These are phyloP conservation scores for Cordyceps militaris DNA, from an alignment of 2,329 filamentous ascomycete species.

Conservation along the genomic window DNA sequence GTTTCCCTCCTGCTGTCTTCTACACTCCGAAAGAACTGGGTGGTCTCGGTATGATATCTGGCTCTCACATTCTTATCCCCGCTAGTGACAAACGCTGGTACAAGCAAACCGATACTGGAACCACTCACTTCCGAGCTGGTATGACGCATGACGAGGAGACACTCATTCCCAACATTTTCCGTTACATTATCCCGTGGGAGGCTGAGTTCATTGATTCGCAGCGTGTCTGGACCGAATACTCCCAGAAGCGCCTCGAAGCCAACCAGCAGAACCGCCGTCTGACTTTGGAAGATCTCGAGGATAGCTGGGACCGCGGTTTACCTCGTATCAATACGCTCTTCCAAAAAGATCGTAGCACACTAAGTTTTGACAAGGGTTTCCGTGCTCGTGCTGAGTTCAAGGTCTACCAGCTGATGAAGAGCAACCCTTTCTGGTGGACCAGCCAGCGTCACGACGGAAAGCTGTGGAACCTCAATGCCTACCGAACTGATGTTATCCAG, in stretches of 20 bases:
- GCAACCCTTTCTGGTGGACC: constrained; percentile 99
- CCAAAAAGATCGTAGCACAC: constrained; percentile 94
- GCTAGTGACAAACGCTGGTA: constrained; percentile 97
- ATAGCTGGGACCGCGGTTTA: constrained; percentile 96
- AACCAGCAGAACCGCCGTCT: constrained; percentile 94
- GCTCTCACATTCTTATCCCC: constrained; percentile 94
- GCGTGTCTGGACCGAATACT: constrained; percentile 98
- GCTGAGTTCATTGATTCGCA: constrained; percentile 98
- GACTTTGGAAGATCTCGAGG: constrained; percentile 92
- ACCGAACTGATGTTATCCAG: constrained; percentile 94
- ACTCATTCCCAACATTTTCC: constrained; percentile 96
- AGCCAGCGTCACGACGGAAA: constrained; percentile 96
- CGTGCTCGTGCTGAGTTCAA: constrained; percentile 94
- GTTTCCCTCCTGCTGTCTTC: constrained; percentile 96
- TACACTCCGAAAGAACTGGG: constrained; percentile 98
- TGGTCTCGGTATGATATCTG: constrained; percentile 97
- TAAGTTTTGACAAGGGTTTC: constrained; percentile 99
- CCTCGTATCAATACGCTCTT: constrained; percentile 98
- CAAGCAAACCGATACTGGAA: constrained; percentile 94
- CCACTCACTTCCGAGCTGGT: constrained; percentile 93
- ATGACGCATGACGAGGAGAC: constrained; percentile 99
- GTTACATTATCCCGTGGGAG: constrained; percentile 99
- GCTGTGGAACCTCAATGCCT: constrained; percentile 93
- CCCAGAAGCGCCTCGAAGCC: constrained; percentile 92
- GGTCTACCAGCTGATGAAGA: constrained; percentile 98